Base-by-base conservation (phyloP, 225 moss, liverwort and hornwort species). In the Pleurozium schreberi region DNA sequence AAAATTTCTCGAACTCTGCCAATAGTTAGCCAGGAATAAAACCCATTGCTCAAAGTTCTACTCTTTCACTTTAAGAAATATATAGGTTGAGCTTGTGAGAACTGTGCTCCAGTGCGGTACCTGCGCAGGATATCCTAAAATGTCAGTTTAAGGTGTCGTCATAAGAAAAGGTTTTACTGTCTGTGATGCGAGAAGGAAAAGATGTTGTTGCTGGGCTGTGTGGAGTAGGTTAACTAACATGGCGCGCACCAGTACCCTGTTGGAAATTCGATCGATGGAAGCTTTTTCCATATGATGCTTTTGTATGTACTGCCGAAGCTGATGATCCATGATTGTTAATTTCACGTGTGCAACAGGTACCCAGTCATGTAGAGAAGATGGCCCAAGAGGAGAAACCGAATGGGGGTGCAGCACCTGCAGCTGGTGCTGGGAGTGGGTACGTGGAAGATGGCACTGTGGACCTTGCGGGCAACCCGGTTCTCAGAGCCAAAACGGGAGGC, bases 371-470 rank as follows among this genome's bases (percentile, higher is more conserved):
- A 12, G 84, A 81, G 66, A 85, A 85, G 85, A 84, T 67, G 89
- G 66, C 27, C 60, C 69, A 75, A 30, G 89, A 62, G 50, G 88
- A 65, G 68, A 90, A 79, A 55, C 52, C 79, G 55, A 33, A 49
- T 70, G 65, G 66, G 61, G 90, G 42, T 19, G 55, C 59, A 12
- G 85, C 60, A 53, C 47, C 80, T 68, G 83, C 53, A 49, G 85
- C 50, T 61, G 53, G 20, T 61, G 66, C 52, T 64, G 82, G 79
- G 49, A 88, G 88, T 21, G 93, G 74, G 60, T 93, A 96, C 86
- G 94, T 93, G 8, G 88, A 91, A 57, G 98, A 98, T 88, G 98
- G 98, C 74, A 93, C 98, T 36, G 96, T 96, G 34, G 93, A 95
- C 65, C 36, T 95, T 75, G 88, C 91, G 23, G 96, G 98, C 62